These are phyloP conservation scores for Phialocephala sp. DNA, from an alignment of 2,329 filamentous ascomycete genomes.

Conservation along the genomic window DNA sequence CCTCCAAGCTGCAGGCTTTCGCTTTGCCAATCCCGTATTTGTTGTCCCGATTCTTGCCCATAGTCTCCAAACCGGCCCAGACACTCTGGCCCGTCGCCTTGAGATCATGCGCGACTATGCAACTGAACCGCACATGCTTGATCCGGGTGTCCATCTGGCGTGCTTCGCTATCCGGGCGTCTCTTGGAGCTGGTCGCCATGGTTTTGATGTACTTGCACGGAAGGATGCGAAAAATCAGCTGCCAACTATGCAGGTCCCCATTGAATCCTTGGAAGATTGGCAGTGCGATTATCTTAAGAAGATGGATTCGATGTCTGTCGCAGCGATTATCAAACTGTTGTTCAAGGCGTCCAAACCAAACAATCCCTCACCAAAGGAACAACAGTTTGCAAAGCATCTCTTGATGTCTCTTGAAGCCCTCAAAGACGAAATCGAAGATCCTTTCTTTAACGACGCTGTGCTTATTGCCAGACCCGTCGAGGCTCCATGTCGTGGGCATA, in stretches of 20 bases:
- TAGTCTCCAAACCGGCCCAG: conserved; percentile 73
- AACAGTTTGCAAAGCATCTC: conserved; percentile 53
- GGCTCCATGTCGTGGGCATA: conserved; percentile 47
- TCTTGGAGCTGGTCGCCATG: conserved; percentile 47
- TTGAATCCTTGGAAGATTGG: conserved; percentile 58
- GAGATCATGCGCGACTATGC: conserved; percentile 67
- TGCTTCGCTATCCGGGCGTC: conserved; percentile 61
- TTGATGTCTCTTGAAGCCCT: conserved; percentile 50
- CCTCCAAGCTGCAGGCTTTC: conserved; percentile 74
- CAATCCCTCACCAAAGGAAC: conserved; percentile 48
- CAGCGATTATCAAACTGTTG: conserved; percentile 48
- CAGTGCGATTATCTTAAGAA: conserved; percentile 58
- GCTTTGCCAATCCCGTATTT: conserved; percentile 74
- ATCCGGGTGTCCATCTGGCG: conserved; percentile 61
- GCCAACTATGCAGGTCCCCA: conserved; percentile 61
- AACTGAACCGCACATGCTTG: conserved; percentile 51
- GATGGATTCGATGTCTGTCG: conserved; percentile 54
- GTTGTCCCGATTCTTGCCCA: conserved; percentile 72
- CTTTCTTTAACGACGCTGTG: conserved; percentile 53
- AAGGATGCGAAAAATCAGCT: conserved; percentile 60
- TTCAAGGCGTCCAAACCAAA: conserved; percentile 43
- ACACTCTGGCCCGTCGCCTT: conserved; percentile 63
- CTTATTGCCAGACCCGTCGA: conserved; percentile 51
- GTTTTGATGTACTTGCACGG: conserved; percentile 45
- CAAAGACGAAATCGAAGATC: conserved; percentile 50